phyloP scores from a whole-genome alignment of 2,329 filamentous ascomycete species.

The Cyphellophora attinorum region DNA sequence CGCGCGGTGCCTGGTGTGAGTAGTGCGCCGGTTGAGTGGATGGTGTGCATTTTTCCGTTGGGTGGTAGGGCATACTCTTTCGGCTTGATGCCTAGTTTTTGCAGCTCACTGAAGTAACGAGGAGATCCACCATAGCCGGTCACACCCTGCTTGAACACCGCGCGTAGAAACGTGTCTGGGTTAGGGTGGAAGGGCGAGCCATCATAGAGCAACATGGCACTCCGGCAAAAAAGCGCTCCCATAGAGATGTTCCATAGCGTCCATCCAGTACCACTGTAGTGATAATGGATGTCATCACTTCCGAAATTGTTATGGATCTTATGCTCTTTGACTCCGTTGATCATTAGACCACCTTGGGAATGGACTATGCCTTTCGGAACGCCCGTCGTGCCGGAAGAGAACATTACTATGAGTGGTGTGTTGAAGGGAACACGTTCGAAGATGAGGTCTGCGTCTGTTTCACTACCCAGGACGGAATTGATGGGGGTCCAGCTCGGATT shows the following conservation, averaged over 20 bases:
- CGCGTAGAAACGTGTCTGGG: slow-evolving; percentile 49
- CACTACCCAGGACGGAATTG: not conserved
- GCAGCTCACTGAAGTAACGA: slow-evolving; percentile 64
- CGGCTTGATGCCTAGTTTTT: slow-evolving; percentile 54
- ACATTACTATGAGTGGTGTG: slow-evolving; percentile 55
- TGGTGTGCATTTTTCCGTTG: slow-evolving; percentile 5
- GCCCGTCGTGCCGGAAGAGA: slow-evolving; percentile 32
- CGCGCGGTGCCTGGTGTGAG: slow-evolving; percentile 3
- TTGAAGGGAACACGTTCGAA: slow-evolving; percentile 58
- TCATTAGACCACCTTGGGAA: slow-evolving; percentile 34
- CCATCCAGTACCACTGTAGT: slow-evolving; percentile 38
- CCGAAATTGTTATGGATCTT: slow-evolving; percentile 40
- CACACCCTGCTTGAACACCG: slow-evolving; percentile 56
- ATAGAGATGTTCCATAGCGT: slow-evolving; percentile 40
- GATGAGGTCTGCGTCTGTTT: not conserved
- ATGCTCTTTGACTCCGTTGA: slow-evolving; percentile 47
- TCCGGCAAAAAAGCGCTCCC: slow-evolving; percentile 48
- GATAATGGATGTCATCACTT: slow-evolving; percentile 30
- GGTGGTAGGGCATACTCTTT: slow-evolving; percentile 35
- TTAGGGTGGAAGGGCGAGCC: slow-evolving; percentile 70
- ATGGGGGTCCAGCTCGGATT: too few species aligned
- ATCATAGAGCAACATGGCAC: slow-evolving; percentile 61
- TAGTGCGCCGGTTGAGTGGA: slow-evolving; percentile 8
- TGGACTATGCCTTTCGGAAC: slow-evolving; percentile 75
- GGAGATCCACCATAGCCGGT: slow-evolving; percentile 58